Conservation (phyloP, 257 asterid species). For the Solanum tacnaense region DNA sequence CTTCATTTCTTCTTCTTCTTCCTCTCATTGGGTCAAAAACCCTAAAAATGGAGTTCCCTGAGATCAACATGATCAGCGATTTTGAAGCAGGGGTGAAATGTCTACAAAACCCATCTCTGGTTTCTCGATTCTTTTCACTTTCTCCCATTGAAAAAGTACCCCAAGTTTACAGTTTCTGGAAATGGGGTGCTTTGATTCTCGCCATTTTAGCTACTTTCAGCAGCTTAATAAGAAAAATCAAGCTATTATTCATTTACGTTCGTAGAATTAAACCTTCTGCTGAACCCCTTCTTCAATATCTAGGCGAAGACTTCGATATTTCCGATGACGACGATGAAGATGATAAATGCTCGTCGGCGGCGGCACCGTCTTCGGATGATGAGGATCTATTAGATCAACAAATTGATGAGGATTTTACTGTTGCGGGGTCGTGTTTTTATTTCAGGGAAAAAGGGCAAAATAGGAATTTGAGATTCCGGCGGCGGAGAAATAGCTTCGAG, state of each 20-base stretch:
- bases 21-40: neutral
- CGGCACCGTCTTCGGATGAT: slow-evolving; percentile 24
- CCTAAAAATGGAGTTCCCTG: neutral
- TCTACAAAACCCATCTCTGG: slow-evolving; percentile 51
- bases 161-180: slow-evolving; percentile 38
- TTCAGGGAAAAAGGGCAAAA: slow-evolving; percentile 12
- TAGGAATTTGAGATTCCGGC: slow-evolving; percentile 24
- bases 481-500: slow-evolving; percentile 15
- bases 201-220: slow-evolving; percentile 67
- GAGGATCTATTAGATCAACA: slow-evolving; percentile 9
- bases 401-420: slow-evolving; percentile 33
- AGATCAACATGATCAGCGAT: slow-evolving; percentile 43
- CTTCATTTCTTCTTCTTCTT: neutral
- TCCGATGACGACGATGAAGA: slow-evolving; percentile 32
- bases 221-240: slow-evolving; percentile 44
- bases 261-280: slow-evolving; percentile 37
- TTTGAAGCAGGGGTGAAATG: slow-evolving; percentile 77
- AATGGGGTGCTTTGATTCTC: slow-evolving; percentile 81
- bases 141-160: slow-evolving; percentile 10
- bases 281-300: slow-evolving; percentile 19
- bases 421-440: slow-evolving; percentile 29
- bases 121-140: slow-evolving; percentile 33
- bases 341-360: slow-evolving; percentile 3
- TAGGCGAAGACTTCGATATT: slow-evolving; percentile 37
- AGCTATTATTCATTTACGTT: slow-evolving; percentile 37